Base-by-base conservation (phyloP, 2,329 filamentous ascomycete species). In the Exophiala sp. region DNA sequence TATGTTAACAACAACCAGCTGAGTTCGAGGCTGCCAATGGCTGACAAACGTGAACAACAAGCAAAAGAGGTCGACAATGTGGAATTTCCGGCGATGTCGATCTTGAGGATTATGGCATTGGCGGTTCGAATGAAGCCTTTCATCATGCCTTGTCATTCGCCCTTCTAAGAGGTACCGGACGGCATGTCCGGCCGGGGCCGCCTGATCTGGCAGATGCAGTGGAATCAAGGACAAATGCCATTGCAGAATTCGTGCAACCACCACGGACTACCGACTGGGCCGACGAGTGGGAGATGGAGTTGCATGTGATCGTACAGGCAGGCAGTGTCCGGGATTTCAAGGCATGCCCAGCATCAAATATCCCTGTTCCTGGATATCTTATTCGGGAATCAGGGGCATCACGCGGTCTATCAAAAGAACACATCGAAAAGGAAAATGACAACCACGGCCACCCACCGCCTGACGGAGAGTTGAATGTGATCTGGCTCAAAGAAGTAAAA, bases 261-360 rank as follows among this genome's bases (percentile, higher is more conserved):
- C 8, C 3, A 18, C 18, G n/a, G 36, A 14, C 36, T n/a, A 29
- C 24, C 24, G 24, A 29, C 24, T 29, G 24, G 24, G 24, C 24
- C 24, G 24, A 29, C 7, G 24, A 29, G 24, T 29, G 5, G 10
- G 16, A 41, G 8, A 8, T 20, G 12, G 41, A 14, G n/a, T 34
- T 32, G 38, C 47, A 50, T 50, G 47, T 41, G 47, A 50, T 41
- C n/a, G 47, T 50, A 38, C 47, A 42, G 45, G 10, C 16, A 38
- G 33, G n/a, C 39, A 20, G 16, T 42, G 39, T 42, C 21, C 21
- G 11, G 39, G 16, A 42, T 16, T n/a, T 14, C 16, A 14, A 18
- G 16, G 39, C 36, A 39, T 11, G 36, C 10, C 36, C 7, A 29
- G 5, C 5, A 8, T 29, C 7, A 8, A 29, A 29, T 29, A 29